phyloP scores from a whole-genome alignment of 2,329 filamentous ascomycete genomes.

The Fusarium agapanthi region DNA sequence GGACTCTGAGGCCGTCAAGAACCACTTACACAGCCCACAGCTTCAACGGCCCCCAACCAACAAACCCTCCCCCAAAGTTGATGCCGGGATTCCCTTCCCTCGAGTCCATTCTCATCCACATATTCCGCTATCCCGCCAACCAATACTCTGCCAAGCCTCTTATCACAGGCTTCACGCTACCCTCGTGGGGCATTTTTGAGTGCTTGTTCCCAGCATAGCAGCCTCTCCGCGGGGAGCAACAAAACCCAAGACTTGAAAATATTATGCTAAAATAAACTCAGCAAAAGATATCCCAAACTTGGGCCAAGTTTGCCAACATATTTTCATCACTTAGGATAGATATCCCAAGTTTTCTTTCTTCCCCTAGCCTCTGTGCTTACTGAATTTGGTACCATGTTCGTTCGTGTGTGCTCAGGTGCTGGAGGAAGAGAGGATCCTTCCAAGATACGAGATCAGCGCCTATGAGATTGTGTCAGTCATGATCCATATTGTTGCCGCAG shows the following conservation, averaged over 20 bases:
- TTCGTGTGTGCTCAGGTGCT: neutral
- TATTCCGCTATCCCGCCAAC: neutral
- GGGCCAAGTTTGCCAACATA: too few species aligned
- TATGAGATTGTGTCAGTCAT: neutral
- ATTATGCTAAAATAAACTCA: too few species aligned
- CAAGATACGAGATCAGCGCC: conserved; percentile 2
- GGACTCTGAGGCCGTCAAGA: neutral
- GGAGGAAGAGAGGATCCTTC: neutral
- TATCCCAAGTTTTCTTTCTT: too few species aligned
- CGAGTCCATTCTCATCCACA: neutral
- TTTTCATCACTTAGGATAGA: too few species aligned
- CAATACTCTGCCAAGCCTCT: conserved; percentile 6
- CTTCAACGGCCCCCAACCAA: neutral
- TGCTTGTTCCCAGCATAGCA: neutral
- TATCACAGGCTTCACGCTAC: conserved; percentile 4
- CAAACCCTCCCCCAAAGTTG: neutral
- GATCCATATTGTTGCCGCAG: neutral
- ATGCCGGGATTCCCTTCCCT: neutral
- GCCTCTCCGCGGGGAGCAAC: neutral
- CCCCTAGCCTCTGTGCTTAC: neutral
- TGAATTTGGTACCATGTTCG: conserved; percentile 1
- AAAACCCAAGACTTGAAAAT: too few species aligned
- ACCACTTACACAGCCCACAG: neutral
- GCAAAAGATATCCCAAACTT: too few species aligned
- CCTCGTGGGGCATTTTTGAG: neutral